A percentile compares a stretch with the other conserved stretches of the same genome.
Evolutionary conservation across 495 filamentous ascomycete genomes (phyloP).

Genomic region (Podospora pseudoanserina): DNA sequence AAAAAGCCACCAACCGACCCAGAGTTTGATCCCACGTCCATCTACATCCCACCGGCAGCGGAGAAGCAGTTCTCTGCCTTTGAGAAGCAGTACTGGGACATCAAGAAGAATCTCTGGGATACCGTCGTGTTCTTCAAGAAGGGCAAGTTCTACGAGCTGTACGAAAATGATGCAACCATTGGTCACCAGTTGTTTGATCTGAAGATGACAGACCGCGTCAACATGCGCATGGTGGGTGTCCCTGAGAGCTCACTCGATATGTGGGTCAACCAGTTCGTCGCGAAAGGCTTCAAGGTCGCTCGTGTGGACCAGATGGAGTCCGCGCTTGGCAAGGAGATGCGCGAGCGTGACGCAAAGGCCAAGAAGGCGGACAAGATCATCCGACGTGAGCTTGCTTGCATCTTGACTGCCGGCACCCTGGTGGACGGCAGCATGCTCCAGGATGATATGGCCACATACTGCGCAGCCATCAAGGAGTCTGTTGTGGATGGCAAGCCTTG

Average conservation of each 20-base stretch:
- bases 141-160: constrained; percentile 98
- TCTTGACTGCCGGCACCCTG: constrained; percentile 87
- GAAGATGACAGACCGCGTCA: constrained; percentile 96
- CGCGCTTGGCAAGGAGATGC: constrained; percentile 95
- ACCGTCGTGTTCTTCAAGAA: constrained; percentile 99
- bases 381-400: constrained; percentile 80
- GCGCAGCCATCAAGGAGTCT: constrained; percentile 91
- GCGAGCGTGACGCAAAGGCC: constrained; percentile 68
- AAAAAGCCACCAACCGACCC: constrained; percentile 73
- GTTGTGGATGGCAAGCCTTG: constrained; percentile 70
- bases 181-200: constrained; percentile 96
- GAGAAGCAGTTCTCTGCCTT: constrained; percentile 83
- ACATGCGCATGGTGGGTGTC: constrained; percentile 98
- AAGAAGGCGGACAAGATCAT: constrained; percentile 86
- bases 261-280: constrained; percentile 93
- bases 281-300: constrained; percentile 93
- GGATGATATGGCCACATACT: constrained; percentile 96
- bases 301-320: constrained; percentile 95
- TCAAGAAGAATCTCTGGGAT: constrained; percentile 97
- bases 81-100: constrained; percentile 99
- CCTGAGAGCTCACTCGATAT: constrained; percentile 85
- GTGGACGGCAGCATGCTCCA: constrained; percentile 96
- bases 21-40: constrained; percentile 86
- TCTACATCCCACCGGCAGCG: constrained; percentile 79
- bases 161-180: constrained; percentile 96